Base-by-base conservation (phyloP, 345 rosid species). In the Fremontodendron californicum region DNA sequence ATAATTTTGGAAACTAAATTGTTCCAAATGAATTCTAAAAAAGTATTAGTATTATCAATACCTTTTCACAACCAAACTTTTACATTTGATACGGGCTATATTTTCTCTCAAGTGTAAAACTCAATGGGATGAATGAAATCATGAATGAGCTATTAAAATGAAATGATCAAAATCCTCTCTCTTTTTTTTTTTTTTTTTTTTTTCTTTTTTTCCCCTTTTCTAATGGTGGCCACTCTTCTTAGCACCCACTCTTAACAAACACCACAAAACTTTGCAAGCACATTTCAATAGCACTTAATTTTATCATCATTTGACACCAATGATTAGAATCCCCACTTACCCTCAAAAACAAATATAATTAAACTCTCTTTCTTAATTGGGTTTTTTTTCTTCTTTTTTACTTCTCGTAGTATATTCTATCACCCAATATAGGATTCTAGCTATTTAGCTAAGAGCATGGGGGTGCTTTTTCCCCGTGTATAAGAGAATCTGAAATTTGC, bases 271-370 rank as follows among this genome's bases (percentile, higher is more conserved):
- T 21, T 42, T 42, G 33, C 19, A 21, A 42, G 10, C 72, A 42
- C 11, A 42, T 21, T 67, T 67, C 82, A 7, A 57, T 18, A 67
- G n/a, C 72, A 67, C 72, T 18, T 16, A 62, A 19, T 2, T 33
- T 42, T 42, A 12, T 42, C 49, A 19, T 73, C 54, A 84, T 85
- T 83, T 51, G 85, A 46, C 54, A 76, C 48, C 77, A 67, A 77
- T 69, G 69, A 78, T 60, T 70, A 74, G 60, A 71, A 60, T 42
- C 71, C 73, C 81, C 83, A 80, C 85, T 77, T 27, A 18, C 51
- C 45, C 62, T 52, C 2, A 37, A 12, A 42, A 75, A 43, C 25
- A 42, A 76, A 39, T 11, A 8, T 27, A 77, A n/a, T n/a, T n/a
- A 6, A 72, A 7, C 31, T 72, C 55, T 70, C 6, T 25, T 11